phyloP scores from a whole-genome alignment of 208 protist species.

The Leishmania turanica region DNA sequence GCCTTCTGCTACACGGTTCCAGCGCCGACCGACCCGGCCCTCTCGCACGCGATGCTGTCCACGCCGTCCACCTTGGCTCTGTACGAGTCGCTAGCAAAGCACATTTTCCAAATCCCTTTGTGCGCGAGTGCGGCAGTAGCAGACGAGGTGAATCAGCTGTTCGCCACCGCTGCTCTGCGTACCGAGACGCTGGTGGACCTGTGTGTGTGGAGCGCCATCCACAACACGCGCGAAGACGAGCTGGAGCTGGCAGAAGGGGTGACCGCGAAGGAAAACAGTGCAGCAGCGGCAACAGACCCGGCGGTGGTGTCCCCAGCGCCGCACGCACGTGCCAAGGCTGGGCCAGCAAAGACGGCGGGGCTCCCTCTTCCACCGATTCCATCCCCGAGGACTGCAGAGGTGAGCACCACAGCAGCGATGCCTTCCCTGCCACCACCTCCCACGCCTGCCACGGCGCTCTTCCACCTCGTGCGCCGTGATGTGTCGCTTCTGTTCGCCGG shows the following conservation, averaged over 20 bases:
- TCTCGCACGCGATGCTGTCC: conserved; percentile 38
- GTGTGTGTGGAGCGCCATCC: conserved; percentile 29
- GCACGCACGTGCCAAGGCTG: background rate
- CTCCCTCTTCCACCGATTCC: conserved; percentile 4
- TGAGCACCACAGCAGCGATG: background rate
- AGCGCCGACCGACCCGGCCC: conserved; percentile 4
- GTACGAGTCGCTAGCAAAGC: conserved; percentile 43
- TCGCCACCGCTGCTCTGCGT: conserved; percentile 22
- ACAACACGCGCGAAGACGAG: conserved; percentile 35
- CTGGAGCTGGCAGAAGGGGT: conserved; percentile 13
- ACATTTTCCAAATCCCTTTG: conserved; percentile 50
- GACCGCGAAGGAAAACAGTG: background rate
- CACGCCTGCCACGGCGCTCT: conserved; percentile 14
- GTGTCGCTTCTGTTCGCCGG: conserved; percentile 23
- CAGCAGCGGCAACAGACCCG: background rate
- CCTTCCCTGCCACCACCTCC: conserved; percentile 10
- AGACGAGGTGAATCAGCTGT: conserved; percentile 22
- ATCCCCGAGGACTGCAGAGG: background rate
- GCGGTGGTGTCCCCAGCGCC: background rate
- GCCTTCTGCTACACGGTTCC: conserved; percentile 64
- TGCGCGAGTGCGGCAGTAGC: conserved; percentile 11
- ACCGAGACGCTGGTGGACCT: conserved; percentile 20
- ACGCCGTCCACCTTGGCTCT: conserved; percentile 49
- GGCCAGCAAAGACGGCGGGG: background rate
- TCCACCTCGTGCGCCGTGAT: conserved; percentile 27